Conservation (phyloP, 2,329 filamentous ascomycete species). For the Exophiala aquamarina region DNA sequence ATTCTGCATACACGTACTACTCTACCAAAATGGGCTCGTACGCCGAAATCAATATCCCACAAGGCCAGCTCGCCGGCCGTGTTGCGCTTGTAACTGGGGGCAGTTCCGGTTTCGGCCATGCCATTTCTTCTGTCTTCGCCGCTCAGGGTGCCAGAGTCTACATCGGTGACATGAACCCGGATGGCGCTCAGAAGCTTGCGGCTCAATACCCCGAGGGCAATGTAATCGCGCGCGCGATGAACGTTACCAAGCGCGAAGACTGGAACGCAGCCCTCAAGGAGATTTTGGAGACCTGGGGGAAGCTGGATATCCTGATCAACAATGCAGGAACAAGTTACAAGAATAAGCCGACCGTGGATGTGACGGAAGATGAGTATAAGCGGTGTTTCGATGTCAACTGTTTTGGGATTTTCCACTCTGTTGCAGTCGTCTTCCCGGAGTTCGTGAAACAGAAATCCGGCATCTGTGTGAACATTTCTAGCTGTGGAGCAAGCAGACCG, state of each 20-base stretch:
- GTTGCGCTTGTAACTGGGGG: too few species aligned
- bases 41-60: too few species aligned
- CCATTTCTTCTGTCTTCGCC: too few species aligned
- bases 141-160: too few species aligned
- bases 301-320: conserved; percentile 11
- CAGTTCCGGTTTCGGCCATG: too few species aligned
- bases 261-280: conserved; percentile 1
- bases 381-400: conserved; percentile 44
- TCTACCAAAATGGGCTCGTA: too few species aligned
- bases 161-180: too few species aligned
- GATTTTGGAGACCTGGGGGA: conserved; percentile 1
- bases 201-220: too few species aligned
- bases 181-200: too few species aligned
- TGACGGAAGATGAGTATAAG: conserved; percentile 42
- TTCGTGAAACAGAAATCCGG: conserved; percentile 42
- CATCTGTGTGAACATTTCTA: conserved; percentile 29
- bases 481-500: conserved; percentile 10
- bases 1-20: too few species aligned
- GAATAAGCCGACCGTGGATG: conserved; percentile 36
- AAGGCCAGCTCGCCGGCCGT: too few species aligned
- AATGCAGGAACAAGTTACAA: conserved; percentile 41
- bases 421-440: conserved; percentile 34
- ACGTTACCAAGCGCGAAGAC: conserved; percentile 10
- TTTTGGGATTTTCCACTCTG: conserved; percentile 39
- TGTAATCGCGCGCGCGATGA: too few species aligned